Evolutionary conservation across 495 filamentous ascomycete species (phyloP), one percentile per base, ranked within the genome.

Genomic region (Lasiosphaeria miniovina): DNA sequence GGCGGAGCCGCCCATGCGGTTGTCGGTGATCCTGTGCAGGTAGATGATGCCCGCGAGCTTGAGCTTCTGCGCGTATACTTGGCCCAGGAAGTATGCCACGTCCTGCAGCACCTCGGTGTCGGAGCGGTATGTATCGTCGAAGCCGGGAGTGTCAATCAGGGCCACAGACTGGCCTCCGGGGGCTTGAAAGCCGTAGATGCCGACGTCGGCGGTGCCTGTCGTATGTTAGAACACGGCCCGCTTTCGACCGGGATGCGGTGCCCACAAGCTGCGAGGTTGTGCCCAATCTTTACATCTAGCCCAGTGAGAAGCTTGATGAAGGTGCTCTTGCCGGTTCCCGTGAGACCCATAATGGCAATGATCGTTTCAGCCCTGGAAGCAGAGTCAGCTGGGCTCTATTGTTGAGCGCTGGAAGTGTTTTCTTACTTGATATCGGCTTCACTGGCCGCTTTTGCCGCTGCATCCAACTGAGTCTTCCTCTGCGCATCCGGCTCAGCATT

Each of bases 121-220:
- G n/a, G 64, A 58, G 4, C 57, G 54, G 6, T 34, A 52, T 0
- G 70, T 74, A 43, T 77, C 75, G 46, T 77, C 64, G 51, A 78
- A 78, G 0, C 75, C 75, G 6, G 75, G 72, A 4, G 73, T 75
- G 52, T 78, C 75, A 14, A 76, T 59, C 2, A 77, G 51, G 11
- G 62, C 52, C 14, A 69, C 35, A 64, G 65, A 2, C 55, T 66
- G 40, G 10, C 59, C 46, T 24, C 65, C 65, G 32, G n/a, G n/a
- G n/a, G n/a, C n/a, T n/a, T n/a, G n/a, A n/a, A n/a, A n/a, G n/a
- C n/a, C n/a, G n/a, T n/a, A n/a, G n/a, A 73, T 54, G 8, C 49
- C 41, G 8, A 70, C 54, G 12, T 65, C 6, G 8, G 71, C 58
- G 10, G 43, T 49, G 17, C 31, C 10, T 4, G 31, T 9, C 14